Base-by-base conservation (phyloP, 2,329 filamentous ascomycete species). In the Neopestalotiopsis sp. region DNA sequence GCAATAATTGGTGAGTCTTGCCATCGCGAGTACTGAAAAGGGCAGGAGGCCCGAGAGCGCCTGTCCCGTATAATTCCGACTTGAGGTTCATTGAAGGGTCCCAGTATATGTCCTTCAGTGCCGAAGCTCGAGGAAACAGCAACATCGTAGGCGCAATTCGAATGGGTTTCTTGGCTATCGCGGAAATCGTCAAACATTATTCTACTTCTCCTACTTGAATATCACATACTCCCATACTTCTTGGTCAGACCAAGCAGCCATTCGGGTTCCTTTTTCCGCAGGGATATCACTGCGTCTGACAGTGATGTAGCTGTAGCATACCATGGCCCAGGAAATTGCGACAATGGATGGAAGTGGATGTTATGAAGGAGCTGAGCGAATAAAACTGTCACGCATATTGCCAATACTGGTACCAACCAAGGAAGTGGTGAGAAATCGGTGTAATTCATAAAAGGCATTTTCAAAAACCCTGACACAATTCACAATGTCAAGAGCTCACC, bases 61-160 rank as follows among this genome's bases (percentile, higher is more conserved):
- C 79, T 12, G 77, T 79, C 4, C 75, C 76, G 68, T 82, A 82
- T 5, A 81, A 70, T 0, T 71, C 71, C 1, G 73, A 69, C 66
- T 81, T 83, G 14, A 71, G 68, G 67, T 83, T 82, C 61, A 75
- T 78, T 20, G 75, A 74, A 5, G 76, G 74, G 40, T 80, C 77
- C 76, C 80, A 79, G 71, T 82, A 83, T 62, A 83, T 83, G 38
- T 80, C 77, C 68, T 78, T 79, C 17, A 82, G 68, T 0, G 81
- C 72, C 1, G 79, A 79, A 1, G 79, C 73, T 2, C 74, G 71
- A n/a, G 79, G 77, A 61, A 82, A 82, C 14, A 82, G 68, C 4
- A 82, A 73, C 71, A 80, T 74, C 6, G 73, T 79, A 1, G 81
- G 80, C 2, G 78, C 74, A 56, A 82, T 79, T 63, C 80, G 79